Conservation (phyloP, 2,329 filamentous ascomycete genomes). For the Claviceps capensis region DNA sequence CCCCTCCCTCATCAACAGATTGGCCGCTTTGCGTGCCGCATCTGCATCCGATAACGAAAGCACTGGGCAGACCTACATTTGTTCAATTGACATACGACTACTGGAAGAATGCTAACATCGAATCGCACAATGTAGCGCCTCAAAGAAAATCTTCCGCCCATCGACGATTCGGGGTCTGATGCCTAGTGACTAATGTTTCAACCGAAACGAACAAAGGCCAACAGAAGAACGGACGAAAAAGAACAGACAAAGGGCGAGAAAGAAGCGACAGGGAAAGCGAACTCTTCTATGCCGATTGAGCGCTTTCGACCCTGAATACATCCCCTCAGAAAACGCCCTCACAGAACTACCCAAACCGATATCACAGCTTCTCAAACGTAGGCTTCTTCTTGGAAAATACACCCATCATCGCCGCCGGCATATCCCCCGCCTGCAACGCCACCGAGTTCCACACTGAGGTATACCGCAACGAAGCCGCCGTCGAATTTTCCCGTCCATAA, state of each 20-base stretch:
- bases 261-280: background rate
- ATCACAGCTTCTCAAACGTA: slow-evolving; percentile 70
- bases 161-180: slow-evolving; percentile 39
- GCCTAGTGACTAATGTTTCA: slow-evolving; percentile 10
- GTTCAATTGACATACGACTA: background rate
- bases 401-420: slow-evolving; percentile 59
- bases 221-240: background rate
- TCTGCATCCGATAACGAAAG: too few relatives aligned
- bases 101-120: background rate
- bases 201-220: too few relatives aligned
- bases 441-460: slow-evolving; percentile 79
- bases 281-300: background rate
- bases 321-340: background rate
- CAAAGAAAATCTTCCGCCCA: slow-evolving; percentile 36
- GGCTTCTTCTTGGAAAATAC: slow-evolving; percentile 67
- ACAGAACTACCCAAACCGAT: background rate
- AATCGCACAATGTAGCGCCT: slow-evolving; percentile 24
- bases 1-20: background rate
- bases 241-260: background rate
- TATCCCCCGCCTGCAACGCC: slow-evolving; percentile 68
- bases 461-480: slow-evolving; percentile 70
- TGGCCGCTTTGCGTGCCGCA: too few relatives aligned
- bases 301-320: background rate
- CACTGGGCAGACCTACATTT: too few relatives aligned
- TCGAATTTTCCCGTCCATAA: slow-evolving; percentile 62